Percentiles rank a stretch among this genome's conserved stretches.
Conservation (phyloP, 495 filamentous ascomycete genomes). For the Neurospora pannonica region DNA sequence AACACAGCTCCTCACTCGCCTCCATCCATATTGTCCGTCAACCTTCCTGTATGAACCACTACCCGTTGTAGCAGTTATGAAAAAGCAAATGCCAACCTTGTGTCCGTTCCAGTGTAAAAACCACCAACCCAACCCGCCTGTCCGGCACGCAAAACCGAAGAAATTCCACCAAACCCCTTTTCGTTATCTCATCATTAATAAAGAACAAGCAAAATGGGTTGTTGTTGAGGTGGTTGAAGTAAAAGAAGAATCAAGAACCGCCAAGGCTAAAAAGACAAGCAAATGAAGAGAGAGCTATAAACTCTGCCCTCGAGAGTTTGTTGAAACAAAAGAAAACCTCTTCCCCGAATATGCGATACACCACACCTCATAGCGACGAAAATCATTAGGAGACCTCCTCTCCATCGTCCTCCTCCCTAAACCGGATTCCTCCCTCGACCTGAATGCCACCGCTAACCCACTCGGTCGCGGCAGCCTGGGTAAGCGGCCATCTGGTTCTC, state of each 20-base stretch:
- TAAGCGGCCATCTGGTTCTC: slow-evolving; percentile 60
- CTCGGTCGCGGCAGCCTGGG: slow-evolving; percentile 56
- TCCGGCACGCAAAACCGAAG: background rate
- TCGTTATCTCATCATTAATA: slow-evolving; percentile 4
- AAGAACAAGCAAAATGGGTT: background rate
- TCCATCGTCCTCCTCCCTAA: slow-evolving; percentile 54
- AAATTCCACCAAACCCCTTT: background rate
- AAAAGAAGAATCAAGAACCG: background rate
- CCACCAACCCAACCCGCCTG: background rate
- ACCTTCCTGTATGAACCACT: background rate
- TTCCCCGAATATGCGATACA: background rate
- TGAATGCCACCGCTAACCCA: slow-evolving; percentile 72
- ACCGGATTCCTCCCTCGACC: slow-evolving; percentile 59
- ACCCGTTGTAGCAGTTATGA: background rate
- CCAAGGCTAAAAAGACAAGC: background rate
- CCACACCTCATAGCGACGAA: background rate
- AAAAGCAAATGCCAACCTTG: background rate
- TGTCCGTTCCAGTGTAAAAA: background rate
- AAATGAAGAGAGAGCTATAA: background rate
- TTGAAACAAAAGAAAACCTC: background rate
- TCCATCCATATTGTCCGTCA: background rate
- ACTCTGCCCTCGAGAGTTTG: background rate
- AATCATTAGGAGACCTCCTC: slow-evolving; percentile 33
- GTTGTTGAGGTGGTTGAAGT: background rate
- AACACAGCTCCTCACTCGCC: background rate